Evolutionary conservation across 2,329 filamentous ascomycete species (phyloP), one percentile per base, ranked within the genome.

Genomic region (Escovopsis weberi): DNA sequence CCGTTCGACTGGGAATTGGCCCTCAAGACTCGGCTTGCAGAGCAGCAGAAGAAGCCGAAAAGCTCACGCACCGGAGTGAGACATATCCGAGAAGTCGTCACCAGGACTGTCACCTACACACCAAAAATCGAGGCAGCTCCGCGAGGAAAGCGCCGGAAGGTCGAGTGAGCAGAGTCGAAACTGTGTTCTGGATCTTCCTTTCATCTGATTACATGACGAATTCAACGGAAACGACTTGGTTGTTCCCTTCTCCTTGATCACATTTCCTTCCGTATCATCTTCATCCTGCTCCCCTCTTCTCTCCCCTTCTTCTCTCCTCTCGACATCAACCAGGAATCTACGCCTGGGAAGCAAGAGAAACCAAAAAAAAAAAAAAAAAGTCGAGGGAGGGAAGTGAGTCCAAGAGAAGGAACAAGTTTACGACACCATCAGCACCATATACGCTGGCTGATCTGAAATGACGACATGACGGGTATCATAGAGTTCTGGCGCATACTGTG

Each of bases 91-190:
- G 87, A 95, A 60, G 86, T 95, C 4, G 84, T 95, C 42, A 95
- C 88, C n/a, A 75, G 87, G 52, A 95, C 87, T 12, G 85, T 94
- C 46, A 94, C 85, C 35, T 94, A 93, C 63, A 94, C 85, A 59
- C 82, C 78, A 47, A 72, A 80, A 50, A 85, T 96, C 66, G 84
- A 87, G 50, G 85, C 88, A 23, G 86, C 88, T 33, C 89, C 87
- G 7, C 88, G 88, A 61, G 88, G 88, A 50, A 96, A 95, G 74
- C 78, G 87, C 66, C 81, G 88, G 66, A 93, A 85, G 69, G 61
- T 70, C 39, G 68, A 72, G 49, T 68, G 53, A 57, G 15, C 36
- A 28, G 37, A 33, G 10, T 38, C 37, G 11, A 39, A 41, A 32
- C n/a, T 36, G 28, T 32, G 8, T 32, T 11, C 8, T 32, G 28